Evolutionary conservation across 371 early-diverging fungal genomes (phyloP), one percentile per base, ranked within the genome.

Genomic region (Chytridiales sp.): DNA sequence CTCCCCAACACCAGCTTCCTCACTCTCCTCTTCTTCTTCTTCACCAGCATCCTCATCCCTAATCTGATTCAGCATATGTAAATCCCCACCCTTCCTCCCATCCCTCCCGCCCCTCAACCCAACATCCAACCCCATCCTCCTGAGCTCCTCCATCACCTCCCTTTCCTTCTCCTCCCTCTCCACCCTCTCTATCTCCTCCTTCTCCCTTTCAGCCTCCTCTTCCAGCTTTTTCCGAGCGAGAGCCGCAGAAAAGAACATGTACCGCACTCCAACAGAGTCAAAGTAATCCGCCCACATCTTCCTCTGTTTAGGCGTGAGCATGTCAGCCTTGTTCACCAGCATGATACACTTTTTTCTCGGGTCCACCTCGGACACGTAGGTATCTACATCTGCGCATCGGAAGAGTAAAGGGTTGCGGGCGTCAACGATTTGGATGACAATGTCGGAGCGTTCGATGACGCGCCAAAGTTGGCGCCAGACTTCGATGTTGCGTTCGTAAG

Each of bases 391-490:
- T 3, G 84, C 82, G 49, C 88, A 90, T 43, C 96, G 82, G 79
- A 98, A 99, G 54, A 99, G 78, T 51, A 95, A 66, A 1, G 99
- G 99, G 77, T 99, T 95, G 58, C 99, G 85, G 19, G 95, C 95
- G 82, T 99, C 99, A n/a, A 99, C 97, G 61, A 99, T 98, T 77
- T 99, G 99, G 22, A 98, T 94, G 30, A 99, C 84, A 61, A 97
- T 59, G 60, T 99, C 93, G 32, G 95, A 92, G 53, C 95, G 82
- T 75, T 99, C 99, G 70, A 98, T 91, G 39, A 99, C 98, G 30
- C 99, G 85, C 99, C 99, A 99, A 50, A 99, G 83, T 75, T 99
- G 99, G 48, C 99, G 85, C 99, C 99, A 99, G 31, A 99, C 94
- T 80, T 99, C 99, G 26, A 99, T 66, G 75, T 99, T 99, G 64